Conservation (phyloP, 352 stramenopile species). For the Vaucheria bursata region DNA sequence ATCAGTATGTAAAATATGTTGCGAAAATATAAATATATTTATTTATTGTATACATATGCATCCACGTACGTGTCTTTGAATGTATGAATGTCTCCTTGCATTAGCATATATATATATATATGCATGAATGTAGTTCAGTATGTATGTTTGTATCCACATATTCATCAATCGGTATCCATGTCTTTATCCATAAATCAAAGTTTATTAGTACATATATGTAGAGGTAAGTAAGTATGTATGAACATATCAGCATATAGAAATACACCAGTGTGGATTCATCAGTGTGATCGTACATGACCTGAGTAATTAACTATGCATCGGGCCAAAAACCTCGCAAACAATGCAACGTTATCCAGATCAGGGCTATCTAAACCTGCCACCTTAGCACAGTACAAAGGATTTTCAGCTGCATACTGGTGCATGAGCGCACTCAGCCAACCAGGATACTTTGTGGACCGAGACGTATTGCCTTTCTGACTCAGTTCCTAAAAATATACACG, state of each 20-base stretch:
- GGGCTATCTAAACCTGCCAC: not conserved
- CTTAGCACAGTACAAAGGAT: not conserved
- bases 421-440: not conserved
- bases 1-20: too few relatives aligned
- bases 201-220: not conserved
- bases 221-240: not conserved
- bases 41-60: too few relatives aligned
- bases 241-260: too few relatives aligned
- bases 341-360: not conserved
- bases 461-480: not conserved
- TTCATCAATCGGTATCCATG: not conserved
- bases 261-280: too few relatives aligned
- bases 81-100: too few relatives aligned
- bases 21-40: too few relatives aligned
- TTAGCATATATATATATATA: too few relatives aligned
- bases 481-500: not conserved
- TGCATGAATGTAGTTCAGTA: too few relatives aligned
- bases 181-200: not conserved
- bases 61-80: too few relatives aligned
- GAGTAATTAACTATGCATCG: too few relatives aligned
- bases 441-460: not conserved
- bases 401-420: not conserved
- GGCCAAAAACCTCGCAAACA: not conserved
- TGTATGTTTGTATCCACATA: too few relatives aligned
- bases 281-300: too few relatives aligned